phyloP scores from a whole-genome alignment of 2,329 filamentous ascomycete genomes.

The Xylaria sp. region DNA sequence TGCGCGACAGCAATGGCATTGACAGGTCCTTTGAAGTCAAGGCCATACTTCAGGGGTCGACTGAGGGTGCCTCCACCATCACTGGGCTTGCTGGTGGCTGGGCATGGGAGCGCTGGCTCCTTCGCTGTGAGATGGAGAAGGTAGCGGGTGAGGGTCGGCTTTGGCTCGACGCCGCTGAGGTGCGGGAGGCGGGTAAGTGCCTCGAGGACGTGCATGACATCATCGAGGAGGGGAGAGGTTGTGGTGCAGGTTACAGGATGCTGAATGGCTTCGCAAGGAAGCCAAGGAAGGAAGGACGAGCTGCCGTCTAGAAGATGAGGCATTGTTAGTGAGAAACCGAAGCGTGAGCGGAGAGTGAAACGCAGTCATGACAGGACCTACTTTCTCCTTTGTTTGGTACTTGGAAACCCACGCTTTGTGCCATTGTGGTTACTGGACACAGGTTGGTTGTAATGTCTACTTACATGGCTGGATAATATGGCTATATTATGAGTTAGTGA shows the following conservation, averaged over 20 bases:
- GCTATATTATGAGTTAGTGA: constrained; percentile 3
- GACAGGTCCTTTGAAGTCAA: constrained; percentile 61
- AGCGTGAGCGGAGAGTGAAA: not conserved
- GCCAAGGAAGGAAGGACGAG: constrained; percentile 45
- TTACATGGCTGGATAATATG: constrained; percentile 11
- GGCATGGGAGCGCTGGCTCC: constrained; percentile 96
- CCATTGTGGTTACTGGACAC: not conserved
- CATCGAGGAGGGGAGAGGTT: constrained; percentile 66
- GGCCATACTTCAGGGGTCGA: constrained; percentile 69
- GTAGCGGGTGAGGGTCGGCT: constrained; percentile 68
- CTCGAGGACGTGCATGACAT: constrained; percentile 65
- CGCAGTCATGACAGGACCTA: not conserved
- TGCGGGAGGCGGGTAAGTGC: constrained; percentile 62
- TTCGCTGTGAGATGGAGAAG: constrained; percentile 85
- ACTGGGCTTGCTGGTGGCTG: constrained; percentile 84
- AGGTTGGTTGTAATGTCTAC: constrained; percentile 7
- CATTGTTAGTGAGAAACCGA: not conserved
- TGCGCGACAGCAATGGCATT: constrained; percentile 43
- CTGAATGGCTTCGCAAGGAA: constrained; percentile 69
- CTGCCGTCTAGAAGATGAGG: not conserved
- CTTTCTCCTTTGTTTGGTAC: constrained; percentile 16
- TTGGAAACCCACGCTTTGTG: not conserved
- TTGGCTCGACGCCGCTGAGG: constrained; percentile 57
- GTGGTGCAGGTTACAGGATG: constrained; percentile 65
- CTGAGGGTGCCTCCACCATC: constrained; percentile 73